Evolutionary conservation across 116 monocot species (phyloP).

Genomic region (Phalaenopsis hybrid): DNA sequence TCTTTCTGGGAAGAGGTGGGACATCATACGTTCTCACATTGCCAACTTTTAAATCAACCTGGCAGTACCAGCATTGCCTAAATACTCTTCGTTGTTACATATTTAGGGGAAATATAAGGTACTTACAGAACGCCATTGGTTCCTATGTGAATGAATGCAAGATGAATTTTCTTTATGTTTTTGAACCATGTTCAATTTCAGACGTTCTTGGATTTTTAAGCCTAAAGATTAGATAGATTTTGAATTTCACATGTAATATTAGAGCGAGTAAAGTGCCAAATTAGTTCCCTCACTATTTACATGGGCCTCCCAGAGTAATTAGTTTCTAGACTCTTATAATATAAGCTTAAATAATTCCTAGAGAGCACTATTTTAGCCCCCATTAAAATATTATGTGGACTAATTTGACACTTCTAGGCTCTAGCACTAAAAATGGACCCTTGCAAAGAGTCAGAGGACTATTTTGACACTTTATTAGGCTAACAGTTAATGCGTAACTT

Average conservation of each 20-base stretch:
- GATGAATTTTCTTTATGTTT: neutral
- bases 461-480: no score
- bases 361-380: no score
- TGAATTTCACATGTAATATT: neutral
- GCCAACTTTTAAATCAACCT: neutral
- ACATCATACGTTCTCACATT: neutral
- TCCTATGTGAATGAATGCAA: neutral
- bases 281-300: no score
- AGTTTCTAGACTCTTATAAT: no score
- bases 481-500: neutral
- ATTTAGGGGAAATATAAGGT: neutral
- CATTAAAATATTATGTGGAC: no score
- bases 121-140: neutral
- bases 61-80: neutral
- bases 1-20: neutral
- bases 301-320: no score
- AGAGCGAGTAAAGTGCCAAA: neutral
- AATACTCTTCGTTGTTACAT: neutral
- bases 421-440: no score
- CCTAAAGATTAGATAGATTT: neutral
- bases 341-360: no score
- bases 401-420: no score
- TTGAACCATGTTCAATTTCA: neutral
- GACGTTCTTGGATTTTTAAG: neutral
- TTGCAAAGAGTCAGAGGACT: no score